These are phyloP conservation scores for Lepidopterella palustris DNA, from an alignment of 495 filamentous ascomycete genomes.

Conservation along the genomic window DNA sequence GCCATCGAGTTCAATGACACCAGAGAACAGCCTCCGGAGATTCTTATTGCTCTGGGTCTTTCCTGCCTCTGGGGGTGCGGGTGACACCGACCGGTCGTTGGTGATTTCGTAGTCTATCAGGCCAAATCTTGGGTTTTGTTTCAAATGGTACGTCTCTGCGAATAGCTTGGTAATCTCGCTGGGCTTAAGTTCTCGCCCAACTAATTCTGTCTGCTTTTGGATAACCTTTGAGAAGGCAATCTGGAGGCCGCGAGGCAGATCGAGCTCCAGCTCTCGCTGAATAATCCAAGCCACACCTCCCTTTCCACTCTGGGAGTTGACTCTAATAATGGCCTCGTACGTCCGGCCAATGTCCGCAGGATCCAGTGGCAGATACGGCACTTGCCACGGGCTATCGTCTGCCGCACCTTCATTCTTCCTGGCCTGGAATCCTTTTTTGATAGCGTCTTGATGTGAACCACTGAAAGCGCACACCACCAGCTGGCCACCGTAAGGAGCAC, in stretches of 20 bases:
- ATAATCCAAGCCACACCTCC: conserved; percentile 95
- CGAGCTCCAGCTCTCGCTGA: conserved; percentile 77
- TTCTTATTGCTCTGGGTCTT: conserved; percentile 69
- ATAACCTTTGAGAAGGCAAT: conserved; percentile 86
- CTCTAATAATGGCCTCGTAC: conserved; percentile 95
- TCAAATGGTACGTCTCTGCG: conserved; percentile 76
- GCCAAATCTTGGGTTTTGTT: conserved; percentile 71
- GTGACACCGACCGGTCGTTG: conserved; percentile 72
- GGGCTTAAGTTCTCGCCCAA: conserved; percentile 75
- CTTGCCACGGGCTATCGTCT: conserved; percentile 57
- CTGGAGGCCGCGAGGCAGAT: conserved; percentile 88
- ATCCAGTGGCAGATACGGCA: conserved; percentile 92
- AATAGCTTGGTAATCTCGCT: conserved; percentile 83
- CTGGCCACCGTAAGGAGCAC: conserved; percentile 83
- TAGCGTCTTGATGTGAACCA: conserved; percentile 92
- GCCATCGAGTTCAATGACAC: conserved; percentile 78
- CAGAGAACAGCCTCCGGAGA: conserved; percentile 76
- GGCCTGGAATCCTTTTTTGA: conserved; percentile 88
- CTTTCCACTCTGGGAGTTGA: conserved; percentile 95
- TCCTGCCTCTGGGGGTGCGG: conserved; percentile 57
- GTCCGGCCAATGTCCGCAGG: conserved; percentile 90
- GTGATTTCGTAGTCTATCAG: conserved; percentile 90
- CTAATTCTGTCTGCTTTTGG: conserved; percentile 64
- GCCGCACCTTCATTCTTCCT: conserved; percentile 55
- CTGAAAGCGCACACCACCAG: conserved; percentile 86